These are phyloP conservation scores for Pestalotiopsis sp. DNA, from an alignment of 2,329 filamentous ascomycete species.

Conservation along the genomic window DNA sequence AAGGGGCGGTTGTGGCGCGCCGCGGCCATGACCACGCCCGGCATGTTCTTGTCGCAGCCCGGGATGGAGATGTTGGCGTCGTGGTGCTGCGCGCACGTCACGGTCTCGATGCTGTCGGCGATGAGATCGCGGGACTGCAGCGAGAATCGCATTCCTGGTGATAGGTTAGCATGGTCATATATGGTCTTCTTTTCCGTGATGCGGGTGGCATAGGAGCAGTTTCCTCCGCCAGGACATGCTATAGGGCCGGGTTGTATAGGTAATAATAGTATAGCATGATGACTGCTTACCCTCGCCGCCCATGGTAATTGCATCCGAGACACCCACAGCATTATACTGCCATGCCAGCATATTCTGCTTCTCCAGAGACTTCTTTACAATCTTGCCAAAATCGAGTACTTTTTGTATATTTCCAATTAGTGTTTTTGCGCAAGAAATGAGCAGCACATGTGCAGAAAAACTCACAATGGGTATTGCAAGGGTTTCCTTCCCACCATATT, in stretches of 20 bases:
- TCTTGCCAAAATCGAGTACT: constrained; percentile 86
- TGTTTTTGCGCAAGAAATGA: constrained; percentile 24
- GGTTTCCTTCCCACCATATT: constrained; percentile 98
- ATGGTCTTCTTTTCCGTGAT: too few species aligned
- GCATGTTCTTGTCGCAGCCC: constrained; percentile 99
- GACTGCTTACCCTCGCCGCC: constrained; percentile 74
- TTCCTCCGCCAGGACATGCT: too few species aligned
- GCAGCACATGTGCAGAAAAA: constrained; percentile 21
- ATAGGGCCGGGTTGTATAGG: too few species aligned
- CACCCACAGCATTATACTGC: constrained; percentile 90
- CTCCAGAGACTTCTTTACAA: constrained; percentile 80
- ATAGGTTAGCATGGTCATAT: background rate
- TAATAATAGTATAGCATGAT: background rate
- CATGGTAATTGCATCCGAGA: constrained; percentile 95
- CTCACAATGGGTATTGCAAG: constrained; percentile 73
- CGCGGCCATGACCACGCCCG: constrained; percentile 85
- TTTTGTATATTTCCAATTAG: constrained; percentile 44
- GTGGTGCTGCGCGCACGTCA: constrained; percentile 99
- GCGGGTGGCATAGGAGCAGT: too few species aligned
- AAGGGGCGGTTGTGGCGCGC: constrained; percentile 87
- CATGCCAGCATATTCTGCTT: constrained; percentile 88
- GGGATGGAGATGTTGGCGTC: constrained; percentile 96
- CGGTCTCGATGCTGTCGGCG: constrained; percentile 96
- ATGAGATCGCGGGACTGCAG: constrained; percentile 91
- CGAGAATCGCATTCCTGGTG: constrained; percentile 85